Evolutionary conservation across 148 eudicot species (phyloP), one percentile per base, ranked within the genome.

Genomic region (Pouteria glomerata): DNA sequence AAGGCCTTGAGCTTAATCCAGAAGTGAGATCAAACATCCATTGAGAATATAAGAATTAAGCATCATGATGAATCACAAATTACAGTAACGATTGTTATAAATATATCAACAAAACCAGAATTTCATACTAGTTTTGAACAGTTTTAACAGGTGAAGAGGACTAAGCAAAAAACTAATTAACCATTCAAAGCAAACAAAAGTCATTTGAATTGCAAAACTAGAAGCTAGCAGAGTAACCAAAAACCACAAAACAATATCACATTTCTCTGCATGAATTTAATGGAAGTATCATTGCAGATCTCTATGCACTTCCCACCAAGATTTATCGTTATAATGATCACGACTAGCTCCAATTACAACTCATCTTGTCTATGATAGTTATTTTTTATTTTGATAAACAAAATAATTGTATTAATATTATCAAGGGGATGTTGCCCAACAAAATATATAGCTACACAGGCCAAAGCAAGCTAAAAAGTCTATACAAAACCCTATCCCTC

Each of bases 11-110:
- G 44, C 44, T 37, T 62, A 62, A 37, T 62, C 66, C 65, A 37
- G 66, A 37, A 37, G 66, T n/a, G 44, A 62, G 37, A 34, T 29
- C 66, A 35, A 62, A 62, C 24, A 62, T 37, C 66, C 23, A 62
- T 27, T 41, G n/a, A n/a, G n/a, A n/a, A n/a, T n/a, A n/a, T n/a
- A n/a, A n/a, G n/a, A n/a, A n/a, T n/a, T n/a, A n/a, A n/a, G n/a
- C n/a, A n/a, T n/a, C n/a, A n/a, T n/a, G n/a, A n/a, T n/a, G n/a
- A n/a, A n/a, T n/a, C n/a, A n/a, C n/a, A n/a, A n/a, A n/a, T n/a
- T n/a, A n/a, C 37, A 57, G 37, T 10, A 47, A 60, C 10, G 64
- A 34, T 60, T 26, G 6, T 21, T 23, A 4, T n/a, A 45, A n/a
- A 19, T n/a, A 15, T 13, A 14, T 59, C 19, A 59, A 18, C 12